phyloP scores from a whole-genome alignment of 2,329 filamentous ascomycete species.

The Teratosphaeria destructans region DNA sequence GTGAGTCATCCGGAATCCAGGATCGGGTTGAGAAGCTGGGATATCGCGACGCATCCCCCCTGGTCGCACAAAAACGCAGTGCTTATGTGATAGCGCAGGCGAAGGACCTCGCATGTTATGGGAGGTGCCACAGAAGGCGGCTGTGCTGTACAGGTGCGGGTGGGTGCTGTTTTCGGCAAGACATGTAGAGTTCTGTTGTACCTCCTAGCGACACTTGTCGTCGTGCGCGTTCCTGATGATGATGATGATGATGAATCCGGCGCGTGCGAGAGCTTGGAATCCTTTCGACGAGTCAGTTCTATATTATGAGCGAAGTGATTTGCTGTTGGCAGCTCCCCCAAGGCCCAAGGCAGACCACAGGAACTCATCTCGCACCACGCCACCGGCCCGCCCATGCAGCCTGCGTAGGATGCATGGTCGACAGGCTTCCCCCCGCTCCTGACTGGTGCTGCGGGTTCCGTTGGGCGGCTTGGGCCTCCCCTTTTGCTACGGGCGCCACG shows the following conservation, averaged over 20 bases:
- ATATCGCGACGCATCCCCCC: neutral
- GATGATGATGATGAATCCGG: neutral
- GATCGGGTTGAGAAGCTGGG: neutral
- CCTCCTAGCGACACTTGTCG: neutral
- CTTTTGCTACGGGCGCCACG: constrained; percentile 1
- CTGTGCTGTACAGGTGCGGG: neutral
- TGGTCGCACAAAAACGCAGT: neutral
- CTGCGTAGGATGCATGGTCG: neutral
- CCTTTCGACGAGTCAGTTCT: neutral
- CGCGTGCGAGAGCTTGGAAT: neutral
- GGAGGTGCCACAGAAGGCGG: constrained; percentile 1
- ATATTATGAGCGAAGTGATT: neutral
- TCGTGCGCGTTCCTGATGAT: neutral
- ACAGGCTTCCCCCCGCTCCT: neutral
- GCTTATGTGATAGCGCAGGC: constrained; percentile 4
- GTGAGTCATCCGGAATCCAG: neutral
- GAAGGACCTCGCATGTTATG: constrained; percentile 1
- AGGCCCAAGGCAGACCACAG: neutral
- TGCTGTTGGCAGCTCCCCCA: neutral
- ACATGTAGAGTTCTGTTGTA: neutral
- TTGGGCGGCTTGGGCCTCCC: neutral
- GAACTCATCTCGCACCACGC: neutral
- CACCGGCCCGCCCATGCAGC: neutral
- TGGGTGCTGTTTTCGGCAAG: neutral
- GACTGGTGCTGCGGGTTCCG: neutral